Evolutionary conservation across 1,139 yeast genomes (phyloP), one percentile per base, ranked within the genome.

Genomic region (Lipomyces yarrowii): DNA sequence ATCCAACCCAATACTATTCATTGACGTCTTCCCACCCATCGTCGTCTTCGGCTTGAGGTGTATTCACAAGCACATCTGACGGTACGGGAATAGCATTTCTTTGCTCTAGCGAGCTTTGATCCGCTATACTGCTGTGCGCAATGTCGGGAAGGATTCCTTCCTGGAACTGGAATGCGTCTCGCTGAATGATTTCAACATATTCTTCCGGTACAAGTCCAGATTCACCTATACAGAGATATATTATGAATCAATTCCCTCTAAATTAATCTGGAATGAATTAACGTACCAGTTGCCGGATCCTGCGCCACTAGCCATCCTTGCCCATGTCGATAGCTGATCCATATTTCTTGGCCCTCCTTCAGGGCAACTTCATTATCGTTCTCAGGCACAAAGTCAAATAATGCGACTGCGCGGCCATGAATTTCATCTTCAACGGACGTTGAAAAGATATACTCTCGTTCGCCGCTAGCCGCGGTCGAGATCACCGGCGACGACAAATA

Each of bases 261-360:
- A 42, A 15, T n/a, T 18, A 26, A 26, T 42, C 48, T 7, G 21
- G 48, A 42, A 32, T 26, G 30, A 52, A 23, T 3, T 18, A n/a
- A 15, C 61, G 4, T 52, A 48, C 71, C 73, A 3, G 89, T 84
- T 46, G 77, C 82, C 0, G 92, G 89, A 74, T 90, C 93, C 72
- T 88, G 91, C 0, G 98, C 98, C 60, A 94, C 98, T 4, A 96
- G 82, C 99, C 99, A 94, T 6, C 99, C 99, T 76, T 94, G 98
- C 26, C 98, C 98, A 76, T 94, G 97, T 69, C 96, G 85, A 77
- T 93, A 93, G 67, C 89, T 87, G 42, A 94, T 89, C 86, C 94
- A 89, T 2, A 96, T 86, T 23, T 86, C 77, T 77, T 94, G 98
- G 53, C 97, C 97, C 73, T 90, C 96, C 8, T 77, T 78, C 55